Base-by-base conservation (phyloP, 768 basidiomycete genomes). In the Pleurotus pulmonarius region DNA sequence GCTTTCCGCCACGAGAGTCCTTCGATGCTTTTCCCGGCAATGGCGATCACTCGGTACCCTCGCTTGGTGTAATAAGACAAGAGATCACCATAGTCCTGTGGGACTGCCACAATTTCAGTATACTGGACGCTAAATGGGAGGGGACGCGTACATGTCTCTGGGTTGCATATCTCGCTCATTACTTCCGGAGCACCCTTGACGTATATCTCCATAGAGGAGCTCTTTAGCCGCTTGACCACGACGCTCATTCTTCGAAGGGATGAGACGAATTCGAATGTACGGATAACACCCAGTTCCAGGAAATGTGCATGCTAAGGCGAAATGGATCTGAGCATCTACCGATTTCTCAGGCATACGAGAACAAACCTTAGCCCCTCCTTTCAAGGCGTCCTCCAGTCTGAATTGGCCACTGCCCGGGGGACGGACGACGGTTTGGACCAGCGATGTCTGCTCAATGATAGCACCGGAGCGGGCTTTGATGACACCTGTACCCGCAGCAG, bases 151-250 rank as follows among this genome's bases (percentile, higher is more conserved):
- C 96, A 87, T n/a, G 95, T 91, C 51, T 88, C 83, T 59, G 79
- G 86, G 55, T 94, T 90, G 68, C 97, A 99, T 56, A 99, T 98
- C 41, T 95, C 94, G 5, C 73, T 69, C 95, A 99, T 98, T 56
- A 98, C 93, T 70, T 99, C 97, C 0, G 97, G 97, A 1, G 97
- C 97, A n/a, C 97, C 97, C 67, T 99, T 99, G 64, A 95, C 94
- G 67, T 98, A 98, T 9, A 98, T 80, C 67, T 99, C 97, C 94
- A 99, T 98, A 68, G 90, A 93, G 53, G 73, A 83, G 61, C 95
- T 95, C 69, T 90, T 97, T 53, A 99, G 80, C 51, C 93, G 81
- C 70, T 98, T 99, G 64, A 98, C 96, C 52, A 99, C 85, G 24
- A 99, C 97, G 60, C 95, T 97, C 96, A 99, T 99, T 51, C 97